Base-by-base conservation (phyloP, 257 asterid species). In the Penstemon eatonii region DNA sequence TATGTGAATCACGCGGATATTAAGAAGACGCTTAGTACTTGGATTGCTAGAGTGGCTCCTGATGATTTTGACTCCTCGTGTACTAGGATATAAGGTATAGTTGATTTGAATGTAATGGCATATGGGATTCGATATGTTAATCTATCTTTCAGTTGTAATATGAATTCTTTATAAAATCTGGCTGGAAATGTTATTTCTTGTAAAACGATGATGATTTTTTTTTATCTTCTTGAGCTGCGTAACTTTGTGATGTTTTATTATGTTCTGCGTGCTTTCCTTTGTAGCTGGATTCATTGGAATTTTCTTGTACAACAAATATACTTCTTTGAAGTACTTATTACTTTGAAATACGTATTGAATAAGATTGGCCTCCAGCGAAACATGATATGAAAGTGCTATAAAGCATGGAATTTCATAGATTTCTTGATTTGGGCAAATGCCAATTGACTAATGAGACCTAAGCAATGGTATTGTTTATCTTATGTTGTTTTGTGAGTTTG, bases 41-140 rank as follows among this genome's bases (percentile, higher is more conserved):
- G 99, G 99, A 94, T 91, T 60, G 96, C 90, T 13, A 85, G 96
- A 78, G 96, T 94, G 75, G 99, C 99, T 68, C 99, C 97, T 0
- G 99, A 93, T 83, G 99, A 93, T 71, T 93, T 93, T 67, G 97
- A 93, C 75, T 40, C 95, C 8, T 79, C 97, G 0, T 87, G 96
- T 78, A 90, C 96, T 38, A 84, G 99, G 81, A 77, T 78, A 62
- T 94, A 83, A 94, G 90, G 84, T 86, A 79, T 59, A 8, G 43
- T 9, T 39, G 58, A 43, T 73, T 60, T 49, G 62, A 49, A 53
- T 71, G 52, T 50, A 59, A 56, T 56, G 68, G 53, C 10, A 19
- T 65, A 36, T 59, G 39, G 64, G 66, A 75, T 63, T 77, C 55
- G 39, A 68, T 65, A 15, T 70, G 63, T 25, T 73, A 59, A 19